Percentiles rank a stretch among this genome's conserved stretches.
Conservation (phyloP, 768 basidiomycete species). For the Leccinum subgranulosum region DNA sequence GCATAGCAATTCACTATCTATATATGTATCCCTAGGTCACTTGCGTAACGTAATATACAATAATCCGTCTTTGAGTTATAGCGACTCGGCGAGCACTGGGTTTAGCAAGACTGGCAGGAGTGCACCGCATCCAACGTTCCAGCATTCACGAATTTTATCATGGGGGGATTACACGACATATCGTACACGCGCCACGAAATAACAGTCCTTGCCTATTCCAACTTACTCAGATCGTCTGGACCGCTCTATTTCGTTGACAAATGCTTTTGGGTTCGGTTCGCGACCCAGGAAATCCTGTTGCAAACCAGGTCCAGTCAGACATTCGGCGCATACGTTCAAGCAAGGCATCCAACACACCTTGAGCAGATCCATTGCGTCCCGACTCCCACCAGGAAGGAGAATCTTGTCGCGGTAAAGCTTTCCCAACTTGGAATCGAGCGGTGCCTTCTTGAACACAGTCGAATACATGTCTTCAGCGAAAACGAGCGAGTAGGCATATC, state of each 20-base stretch:
- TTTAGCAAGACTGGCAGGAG: too few species aligned
- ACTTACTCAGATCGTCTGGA: neutral
- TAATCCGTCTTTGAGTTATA: too few species aligned
- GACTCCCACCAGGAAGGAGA: slow-evolving; percentile 63
- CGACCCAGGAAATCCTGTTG: slow-evolving; percentile 74
- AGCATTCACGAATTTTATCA: neutral
- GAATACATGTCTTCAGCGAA: slow-evolving; percentile 58
- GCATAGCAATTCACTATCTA: neutral
- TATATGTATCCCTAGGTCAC: too few species aligned
- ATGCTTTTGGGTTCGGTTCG: slow-evolving; percentile 71
- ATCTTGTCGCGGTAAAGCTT: slow-evolving; percentile 73
- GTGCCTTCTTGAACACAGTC: slow-evolving; percentile 79
- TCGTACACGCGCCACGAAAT: neutral
- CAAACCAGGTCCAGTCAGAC: neutral
- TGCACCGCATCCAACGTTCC: neutral
- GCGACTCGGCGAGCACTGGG: too few species aligned
- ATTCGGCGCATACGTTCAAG: neutral
- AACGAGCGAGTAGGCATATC: slow-evolving; percentile 73
- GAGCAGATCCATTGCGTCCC: slow-evolving; percentile 76
- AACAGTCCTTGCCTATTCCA: neutral
- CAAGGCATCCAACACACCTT: slow-evolving; percentile 40
- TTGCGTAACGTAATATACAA: too few species aligned
- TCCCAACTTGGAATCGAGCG: slow-evolving; percentile 66
- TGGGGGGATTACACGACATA: neutral
- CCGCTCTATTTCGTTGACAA: slow-evolving; percentile 59